Evolutionary conservation across 169 alveolate genomes (phyloP).

Genomic region (Besnoitia besnoiti): DNA sequence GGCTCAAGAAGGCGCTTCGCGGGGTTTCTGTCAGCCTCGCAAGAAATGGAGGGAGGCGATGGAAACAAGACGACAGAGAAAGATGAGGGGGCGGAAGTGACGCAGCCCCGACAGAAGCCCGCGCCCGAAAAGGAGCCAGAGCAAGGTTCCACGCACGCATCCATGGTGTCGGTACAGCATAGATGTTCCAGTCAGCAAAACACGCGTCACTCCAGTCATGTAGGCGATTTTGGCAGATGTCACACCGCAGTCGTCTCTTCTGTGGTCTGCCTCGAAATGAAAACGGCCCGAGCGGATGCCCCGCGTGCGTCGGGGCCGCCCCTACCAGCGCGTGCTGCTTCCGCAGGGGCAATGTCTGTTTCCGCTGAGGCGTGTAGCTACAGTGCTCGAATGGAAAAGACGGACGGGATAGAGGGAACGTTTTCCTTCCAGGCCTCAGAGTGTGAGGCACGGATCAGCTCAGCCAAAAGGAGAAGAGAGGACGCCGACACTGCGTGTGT

Average conservation of each 20-base stretch:
- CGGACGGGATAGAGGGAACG: too few relatives aligned
- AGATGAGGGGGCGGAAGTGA: background rate
- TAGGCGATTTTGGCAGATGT: too few relatives aligned
- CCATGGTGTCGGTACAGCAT: background rate
- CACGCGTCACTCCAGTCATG: too few relatives aligned
- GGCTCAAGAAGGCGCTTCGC: background rate
- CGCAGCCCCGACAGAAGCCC: background rate
- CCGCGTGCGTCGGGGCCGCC: too few relatives aligned
- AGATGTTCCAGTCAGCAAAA: too few relatives aligned
- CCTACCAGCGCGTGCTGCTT: too few relatives aligned
- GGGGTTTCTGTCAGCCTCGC: background rate
- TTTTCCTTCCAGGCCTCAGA: too few relatives aligned
- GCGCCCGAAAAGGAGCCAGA: background rate
- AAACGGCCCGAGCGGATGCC: background rate
- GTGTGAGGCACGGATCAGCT: background rate
- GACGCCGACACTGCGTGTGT: background rate
- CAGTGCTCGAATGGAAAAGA: too few relatives aligned
- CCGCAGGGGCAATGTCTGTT: too few relatives aligned
- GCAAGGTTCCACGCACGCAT: background rate
- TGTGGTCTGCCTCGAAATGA: background rate
- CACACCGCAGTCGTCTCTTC: too few relatives aligned
- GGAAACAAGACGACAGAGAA: background rate
- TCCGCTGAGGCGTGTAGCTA: too few relatives aligned
- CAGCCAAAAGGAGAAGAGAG: background rate
- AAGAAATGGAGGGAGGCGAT: background rate